Percentiles rank a stretch among this genome's conserved stretches.
These are phyloP conservation scores for Aspergillus sergii DNA, from an alignment of 2,329 filamentous ascomycete species.

Conservation along the genomic window DNA sequence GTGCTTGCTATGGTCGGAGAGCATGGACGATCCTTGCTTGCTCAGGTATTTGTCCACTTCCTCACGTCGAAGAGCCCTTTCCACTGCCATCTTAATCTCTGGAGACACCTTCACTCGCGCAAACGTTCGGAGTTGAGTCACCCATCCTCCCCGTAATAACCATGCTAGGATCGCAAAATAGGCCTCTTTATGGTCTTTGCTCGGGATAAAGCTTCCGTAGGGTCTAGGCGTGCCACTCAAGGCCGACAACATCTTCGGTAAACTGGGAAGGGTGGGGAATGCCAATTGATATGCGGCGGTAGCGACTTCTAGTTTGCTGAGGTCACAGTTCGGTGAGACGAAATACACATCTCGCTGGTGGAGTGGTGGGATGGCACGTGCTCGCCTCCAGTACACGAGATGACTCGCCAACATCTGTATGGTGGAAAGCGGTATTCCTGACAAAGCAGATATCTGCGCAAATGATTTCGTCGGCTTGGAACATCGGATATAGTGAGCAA, in stretches of 20 bases:
- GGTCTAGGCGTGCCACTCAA: constrained; percentile 78
- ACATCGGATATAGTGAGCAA: constrained; percentile 71
- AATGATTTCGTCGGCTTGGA: constrained; percentile 67
- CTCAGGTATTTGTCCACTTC: constrained; percentile 52
- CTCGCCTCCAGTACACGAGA: constrained; percentile 93
- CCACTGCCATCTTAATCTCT: constrained; percentile 79
- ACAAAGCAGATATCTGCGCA: constrained; percentile 65
- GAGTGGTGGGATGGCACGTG: constrained; percentile 86
- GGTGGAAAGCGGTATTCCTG: constrained; percentile 72
- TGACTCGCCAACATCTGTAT: constrained; percentile 88
- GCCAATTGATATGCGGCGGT: constrained; percentile 71
- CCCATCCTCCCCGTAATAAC: constrained; percentile 90
- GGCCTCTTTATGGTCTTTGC: constrained; percentile 79
- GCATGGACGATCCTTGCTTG: constrained; percentile 33
- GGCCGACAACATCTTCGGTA: constrained; percentile 84
- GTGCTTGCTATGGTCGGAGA: background rate
- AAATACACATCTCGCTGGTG: constrained; percentile 90
- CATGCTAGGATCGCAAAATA: constrained; percentile 93
- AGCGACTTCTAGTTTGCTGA: constrained; percentile 69
- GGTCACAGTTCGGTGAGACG: constrained; percentile 84
- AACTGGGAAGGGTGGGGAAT: constrained; percentile 80
- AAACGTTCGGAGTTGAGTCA: constrained; percentile 89
- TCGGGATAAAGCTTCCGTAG: constrained; percentile 82
- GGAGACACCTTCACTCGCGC: constrained; percentile 84
- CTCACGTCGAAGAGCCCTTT: constrained; percentile 69